Evolutionary conservation across 768 basidiomycete species (phyloP).

Genomic region (Boletus sensibilis): DNA sequence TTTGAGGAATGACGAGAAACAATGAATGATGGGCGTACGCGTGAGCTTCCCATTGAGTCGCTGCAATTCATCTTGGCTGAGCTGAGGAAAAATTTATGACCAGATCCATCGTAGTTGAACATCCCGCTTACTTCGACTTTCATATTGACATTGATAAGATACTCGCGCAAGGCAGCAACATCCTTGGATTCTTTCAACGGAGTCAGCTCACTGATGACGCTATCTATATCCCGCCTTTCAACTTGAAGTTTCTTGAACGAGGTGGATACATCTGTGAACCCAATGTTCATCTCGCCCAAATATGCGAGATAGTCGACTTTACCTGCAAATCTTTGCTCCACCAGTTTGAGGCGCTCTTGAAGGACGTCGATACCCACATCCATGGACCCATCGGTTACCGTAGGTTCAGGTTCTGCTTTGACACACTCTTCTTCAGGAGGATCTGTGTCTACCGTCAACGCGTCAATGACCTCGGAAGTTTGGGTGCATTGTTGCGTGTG

Average conservation of each 20-base stretch:
- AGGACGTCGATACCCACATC: conserved; percentile 51
- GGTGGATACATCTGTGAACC: conserved; percentile 62
- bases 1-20: background rate
- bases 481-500: background rate
- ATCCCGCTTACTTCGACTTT: conserved; percentile 65
- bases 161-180: conserved; percentile 65
- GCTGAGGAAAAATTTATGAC: conserved; percentile 36
- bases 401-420: background rate
- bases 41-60: conserved; percentile 69
- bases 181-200: conserved; percentile 69
- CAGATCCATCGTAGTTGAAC: background rate
- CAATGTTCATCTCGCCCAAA: conserved; percentile 1
- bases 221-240: conserved; percentile 68
- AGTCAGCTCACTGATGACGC: conserved; percentile 66
- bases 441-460: background rate
- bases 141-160: conserved; percentile 60
- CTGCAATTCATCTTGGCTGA: conserved; percentile 75
- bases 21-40: conserved; percentile 46
- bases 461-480: background rate
- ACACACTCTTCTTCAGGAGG: background rate
- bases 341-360: conserved; percentile 62
- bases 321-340: conserved; percentile 82
- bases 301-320: conserved; percentile 10
- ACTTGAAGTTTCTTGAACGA: conserved; percentile 76
- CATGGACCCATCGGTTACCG: background rate